A percentile compares a stretch with the other conserved stretches of the same genome.
Conservation (phyloP, 345 rosid species). For the Euclidium syriacum region DNA sequence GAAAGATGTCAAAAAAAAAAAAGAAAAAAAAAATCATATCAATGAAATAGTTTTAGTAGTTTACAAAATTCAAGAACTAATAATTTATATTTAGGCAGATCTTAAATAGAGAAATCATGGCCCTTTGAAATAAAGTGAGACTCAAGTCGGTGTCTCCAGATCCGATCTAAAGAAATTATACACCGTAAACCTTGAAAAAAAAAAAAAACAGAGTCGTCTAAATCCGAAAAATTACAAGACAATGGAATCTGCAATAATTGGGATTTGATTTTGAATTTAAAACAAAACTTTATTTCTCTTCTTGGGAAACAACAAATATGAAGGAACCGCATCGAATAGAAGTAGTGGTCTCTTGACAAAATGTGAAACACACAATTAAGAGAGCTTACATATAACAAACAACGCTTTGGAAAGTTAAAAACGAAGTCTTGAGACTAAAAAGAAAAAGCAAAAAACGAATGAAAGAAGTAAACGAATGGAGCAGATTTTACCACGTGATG, state of each 20-base stretch:
- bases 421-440: constrained; percentile 2
- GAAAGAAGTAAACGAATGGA: background rate
- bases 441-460: constrained; percentile 10
- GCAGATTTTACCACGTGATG: background rate
- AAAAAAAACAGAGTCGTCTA: too few relatives aligned
- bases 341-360: background rate
- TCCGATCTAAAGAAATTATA: background rate
- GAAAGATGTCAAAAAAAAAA: too few relatives aligned
- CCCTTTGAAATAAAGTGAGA: too few relatives aligned
- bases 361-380: constrained; percentile 7
- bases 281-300: constrained; percentile 6
- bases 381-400: background rate
- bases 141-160: background rate
- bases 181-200: too few relatives aligned
- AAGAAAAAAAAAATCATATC: too few relatives aligned
- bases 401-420: background rate
- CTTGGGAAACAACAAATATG: constrained; percentile 14
- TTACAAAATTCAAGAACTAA: too few relatives aligned
- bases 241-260: background rate
- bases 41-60: too few relatives aligned
- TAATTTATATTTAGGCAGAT: too few relatives aligned
- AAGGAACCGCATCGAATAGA: constrained; percentile 2
- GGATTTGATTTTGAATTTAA: background rate
- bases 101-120: too few relatives aligned
- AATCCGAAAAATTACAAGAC: background rate